Base-by-base conservation (phyloP, 305 asterid species). In the Caryopteris hybrid region DNA sequence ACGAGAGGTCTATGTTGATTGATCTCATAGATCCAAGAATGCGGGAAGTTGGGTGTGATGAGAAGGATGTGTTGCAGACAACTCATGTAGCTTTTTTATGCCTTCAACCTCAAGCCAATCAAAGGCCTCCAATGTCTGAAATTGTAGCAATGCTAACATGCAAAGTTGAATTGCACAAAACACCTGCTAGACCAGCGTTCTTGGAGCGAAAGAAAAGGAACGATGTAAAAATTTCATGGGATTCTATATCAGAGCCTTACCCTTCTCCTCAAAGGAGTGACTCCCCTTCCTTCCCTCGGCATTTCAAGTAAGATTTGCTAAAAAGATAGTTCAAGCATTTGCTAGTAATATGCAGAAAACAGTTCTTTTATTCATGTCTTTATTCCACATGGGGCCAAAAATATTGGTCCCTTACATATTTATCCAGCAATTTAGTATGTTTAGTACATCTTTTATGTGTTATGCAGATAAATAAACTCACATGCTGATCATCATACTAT, bases 51-150 rank as follows among this genome's bases (percentile, higher is more conserved):
- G 82, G 76, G 2, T 39, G 65, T n/a, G 45, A 7, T 38, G 89
- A 83, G 78, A 78, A 78, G 60, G 84, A 86, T 63, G 62, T 89
- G 23, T 38, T 80, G 48, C 91, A 80, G 61, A 79, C 81, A 34
- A 77, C 79, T 36, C 78, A 76, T 33, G 86, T 86, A 21, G 86
- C 96, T 41, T 79, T 89, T 54, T 50, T 81, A 45, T 85, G 96
- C 78, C 91, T 86, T 64, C 90, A 83, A 55, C 84, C 90, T 18
- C 77, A 74, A 6, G 96, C 87, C 64, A 68, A 80, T 72, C 61
- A 69, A 68, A 83, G 94, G 74, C 94, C 96, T 7, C 92, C 92
- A 2, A 89, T 89, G 96, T 89, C 96, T 4, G 88, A 86, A 48
- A 75, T 89, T 2, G 96, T 89, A 4, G 96, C 96, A 48, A 78